Conservation (phyloP, 2,329 filamentous ascomycete genomes). For the Zasmidium cellare region DNA sequence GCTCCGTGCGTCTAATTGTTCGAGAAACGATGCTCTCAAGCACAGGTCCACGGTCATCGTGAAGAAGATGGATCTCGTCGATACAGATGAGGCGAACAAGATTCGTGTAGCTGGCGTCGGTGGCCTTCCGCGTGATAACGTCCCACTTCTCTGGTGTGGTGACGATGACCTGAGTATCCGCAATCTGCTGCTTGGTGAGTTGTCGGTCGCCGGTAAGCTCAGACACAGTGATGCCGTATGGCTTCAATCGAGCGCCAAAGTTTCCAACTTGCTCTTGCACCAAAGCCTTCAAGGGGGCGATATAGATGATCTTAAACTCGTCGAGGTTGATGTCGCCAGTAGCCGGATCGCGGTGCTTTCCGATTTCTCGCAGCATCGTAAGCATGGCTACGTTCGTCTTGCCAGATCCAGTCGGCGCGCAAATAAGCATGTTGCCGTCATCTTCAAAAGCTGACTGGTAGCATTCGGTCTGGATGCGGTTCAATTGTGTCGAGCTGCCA, state of each 20-base stretch:
- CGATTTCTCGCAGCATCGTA: constrained; percentile 91
- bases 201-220: constrained; percentile 97
- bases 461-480: constrained; percentile 93
- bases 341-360: constrained; percentile 84
- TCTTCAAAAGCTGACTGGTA: constrained; percentile 87
- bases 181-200: constrained; percentile 96
- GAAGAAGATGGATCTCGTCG: constrained; percentile 95
- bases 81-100: constrained; percentile 96
- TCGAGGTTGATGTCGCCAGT: constrained; percentile 96
- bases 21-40: constrained; percentile 95
- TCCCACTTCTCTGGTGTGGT: constrained; percentile 99
- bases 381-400: constrained; percentile 99
- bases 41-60: constrained; percentile 95
- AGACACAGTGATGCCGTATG: constrained; percentile 89
- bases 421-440: constrained; percentile 97
- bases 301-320: constrained; percentile 97
- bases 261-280: constrained; percentile 98
- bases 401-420: constrained; percentile 92
- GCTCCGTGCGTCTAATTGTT: constrained; percentile 88
- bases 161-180: constrained; percentile 96
- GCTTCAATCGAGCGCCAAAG: constrained; percentile 85
- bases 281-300: constrained; percentile 90
- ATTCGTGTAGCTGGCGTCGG: constrained; percentile 94
- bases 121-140: constrained; percentile 96
- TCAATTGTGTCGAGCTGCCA: constrained; percentile 80